Conservation (phyloP, 768 basidiomycete genomes). For the Boletus subparvulus region DNA sequence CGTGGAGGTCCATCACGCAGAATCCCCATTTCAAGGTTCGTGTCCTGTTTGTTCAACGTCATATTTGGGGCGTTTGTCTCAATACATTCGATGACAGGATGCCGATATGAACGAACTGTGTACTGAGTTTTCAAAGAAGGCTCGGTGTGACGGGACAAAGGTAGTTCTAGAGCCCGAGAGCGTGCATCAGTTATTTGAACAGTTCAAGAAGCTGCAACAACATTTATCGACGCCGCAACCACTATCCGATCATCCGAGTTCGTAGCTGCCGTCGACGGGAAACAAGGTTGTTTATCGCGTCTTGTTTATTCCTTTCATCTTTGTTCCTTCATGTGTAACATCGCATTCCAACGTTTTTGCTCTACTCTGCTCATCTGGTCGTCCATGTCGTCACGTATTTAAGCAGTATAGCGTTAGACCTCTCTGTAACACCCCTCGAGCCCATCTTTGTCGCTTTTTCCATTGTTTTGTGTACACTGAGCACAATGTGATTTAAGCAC, state of each 20-base stretch:
- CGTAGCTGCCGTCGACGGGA: slow-evolving; percentile 1
- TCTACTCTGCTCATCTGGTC: not conserved
- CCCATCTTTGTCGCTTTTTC: too few species aligned
- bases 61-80: not conserved
- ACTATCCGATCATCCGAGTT: slow-evolving; percentile 12
- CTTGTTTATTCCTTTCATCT: slow-evolving; percentile 22
- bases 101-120: slow-evolving; percentile 79
- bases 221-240: slow-evolving; percentile 9
- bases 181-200: slow-evolving; percentile 44
- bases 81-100: slow-evolving; percentile 43
- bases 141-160: slow-evolving; percentile 80
- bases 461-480: too few species aligned
- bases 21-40: slow-evolving; percentile 76
- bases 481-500: too few species aligned
- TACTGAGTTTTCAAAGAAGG: slow-evolving; percentile 76
- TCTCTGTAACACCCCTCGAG: not conserved
- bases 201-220: slow-evolving; percentile 32
- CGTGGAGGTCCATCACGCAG: slow-evolving; percentile 75
- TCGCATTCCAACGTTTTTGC: not conserved
- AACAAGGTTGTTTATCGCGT: slow-evolving; percentile 1
- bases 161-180: slow-evolving; percentile 65
- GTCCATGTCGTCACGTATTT: not conserved
- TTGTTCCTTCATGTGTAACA: slow-evolving; percentile 17
- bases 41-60: slow-evolving; percentile 10
- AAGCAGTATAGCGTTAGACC: slow-evolving; percentile 7